Evolutionary conservation across 2,329 filamentous ascomycete species (phyloP).

Genomic region (Beauveria sp.): DNA sequence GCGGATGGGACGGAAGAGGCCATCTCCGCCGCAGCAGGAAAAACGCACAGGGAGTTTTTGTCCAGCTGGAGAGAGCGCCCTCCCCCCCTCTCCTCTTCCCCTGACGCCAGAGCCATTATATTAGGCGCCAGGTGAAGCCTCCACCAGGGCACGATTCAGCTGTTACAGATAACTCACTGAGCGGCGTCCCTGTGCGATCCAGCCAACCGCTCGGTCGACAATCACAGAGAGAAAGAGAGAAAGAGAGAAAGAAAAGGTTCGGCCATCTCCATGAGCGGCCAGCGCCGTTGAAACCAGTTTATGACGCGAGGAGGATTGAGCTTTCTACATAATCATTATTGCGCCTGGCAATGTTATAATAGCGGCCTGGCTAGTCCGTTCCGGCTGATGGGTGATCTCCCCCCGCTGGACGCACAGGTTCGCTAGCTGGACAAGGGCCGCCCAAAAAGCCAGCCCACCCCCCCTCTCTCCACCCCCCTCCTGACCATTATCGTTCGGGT

Average conservation of each 20-base stretch:
- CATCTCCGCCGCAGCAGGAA: neutral
- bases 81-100: neutral
- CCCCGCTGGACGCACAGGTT: neutral
- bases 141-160: neutral
- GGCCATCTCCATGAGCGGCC: neutral
- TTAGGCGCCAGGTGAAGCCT: neutral
- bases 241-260: neutral
- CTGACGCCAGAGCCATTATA: neutral
- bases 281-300: too few species aligned
- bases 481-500: neutral
- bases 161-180: neutral
- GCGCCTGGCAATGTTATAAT: too few species aligned
- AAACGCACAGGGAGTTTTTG: neutral
- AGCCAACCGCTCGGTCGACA: too few species aligned
- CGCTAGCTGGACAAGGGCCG: neutral
- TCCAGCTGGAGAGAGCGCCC: neutral
- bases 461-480: too few species aligned
- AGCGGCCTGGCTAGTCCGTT: neutral
- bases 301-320: too few species aligned
- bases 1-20: slow-evolving; percentile 6
- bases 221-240: neutral
- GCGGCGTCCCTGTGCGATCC: neutral
- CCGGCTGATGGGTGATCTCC: neutral
- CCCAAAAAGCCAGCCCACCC: neutral
- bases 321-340: neutral